phyloP scores from a whole-genome alignment of 495 filamentous ascomycete genomes.

The Glarea lozoyensis region DNA sequence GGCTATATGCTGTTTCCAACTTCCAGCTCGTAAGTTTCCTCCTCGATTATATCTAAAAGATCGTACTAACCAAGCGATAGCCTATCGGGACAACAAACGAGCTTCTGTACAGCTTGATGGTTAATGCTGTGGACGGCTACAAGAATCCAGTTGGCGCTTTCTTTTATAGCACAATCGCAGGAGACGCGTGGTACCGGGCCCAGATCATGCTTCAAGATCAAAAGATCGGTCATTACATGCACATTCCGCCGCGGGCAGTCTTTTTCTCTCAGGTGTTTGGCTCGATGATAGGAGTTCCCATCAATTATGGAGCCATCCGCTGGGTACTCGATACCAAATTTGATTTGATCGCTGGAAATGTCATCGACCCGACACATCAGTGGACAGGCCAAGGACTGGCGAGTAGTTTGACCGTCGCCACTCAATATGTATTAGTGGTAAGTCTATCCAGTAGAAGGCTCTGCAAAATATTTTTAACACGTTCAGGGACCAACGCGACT shows the following conservation, averaged over 20 bases:
- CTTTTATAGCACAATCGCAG: conserved; percentile 39
- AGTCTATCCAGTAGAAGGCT: conserved; percentile 6
- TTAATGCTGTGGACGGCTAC: conserved; percentile 34
- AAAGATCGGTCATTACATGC: conserved; percentile 54
- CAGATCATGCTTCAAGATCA: conserved; percentile 36
- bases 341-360: conserved; percentile 40
- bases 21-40: conserved; percentile 32
- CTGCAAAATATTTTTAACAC: not conserved
- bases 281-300: conserved; percentile 34
- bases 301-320: conserved; percentile 36
- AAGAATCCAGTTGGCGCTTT: conserved; percentile 44
- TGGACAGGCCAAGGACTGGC: conserved; percentile 45
- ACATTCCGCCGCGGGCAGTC: conserved; percentile 51
- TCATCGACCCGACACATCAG: conserved; percentile 42
- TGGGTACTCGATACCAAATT: conserved; percentile 40
- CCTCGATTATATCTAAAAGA: not conserved
- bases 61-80: not conserved
- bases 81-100: conserved; percentile 46
- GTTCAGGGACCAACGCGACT: conserved; percentile 39
- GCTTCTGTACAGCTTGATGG: conserved; percentile 48
- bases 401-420: conserved; percentile 37
- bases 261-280: conserved; percentile 51
- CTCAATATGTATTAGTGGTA: conserved; percentile 46
- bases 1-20: conserved; percentile 48
- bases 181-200: conserved; percentile 36